phyloP scores from a whole-genome alignment of 257 asterid species.

The Cordia subcordata region DNA sequence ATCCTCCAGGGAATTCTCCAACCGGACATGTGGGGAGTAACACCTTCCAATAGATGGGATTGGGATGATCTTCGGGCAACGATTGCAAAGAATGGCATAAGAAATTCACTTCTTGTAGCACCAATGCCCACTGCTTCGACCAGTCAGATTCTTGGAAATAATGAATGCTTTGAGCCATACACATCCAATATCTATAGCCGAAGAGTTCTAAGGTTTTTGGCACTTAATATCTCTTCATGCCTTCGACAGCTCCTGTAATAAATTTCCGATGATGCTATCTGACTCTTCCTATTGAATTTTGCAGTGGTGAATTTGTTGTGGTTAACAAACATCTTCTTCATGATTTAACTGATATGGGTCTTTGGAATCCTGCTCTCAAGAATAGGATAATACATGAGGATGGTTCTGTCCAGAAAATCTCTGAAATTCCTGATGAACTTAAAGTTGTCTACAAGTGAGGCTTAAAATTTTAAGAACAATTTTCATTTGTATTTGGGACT shows the following conservation, averaged over 20 bases:
- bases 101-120: conserved; percentile 90
- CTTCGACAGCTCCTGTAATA: conserved; percentile 3
- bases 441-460: conserved; percentile 79
- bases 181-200: conserved; percentile 92
- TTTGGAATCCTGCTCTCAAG: conserved; percentile 82
- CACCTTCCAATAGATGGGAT: conserved; percentile 83
- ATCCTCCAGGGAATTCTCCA: conserved; percentile 74
- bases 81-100: conserved; percentile 61
- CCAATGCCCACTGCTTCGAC: conserved; percentile 99
- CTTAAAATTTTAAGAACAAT: conserved; percentile 1
- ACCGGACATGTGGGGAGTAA: conserved; percentile 95
- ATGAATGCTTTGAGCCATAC: conserved; percentile 96
- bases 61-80: conserved; percentile 66
- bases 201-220: conserved; percentile 73
- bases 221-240: background rate
- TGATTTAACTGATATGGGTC: conserved; percentile 89
- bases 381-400: conserved; percentile 73
- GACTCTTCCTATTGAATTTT: conserved; percentile 1
- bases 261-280: background rate
- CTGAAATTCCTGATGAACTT: conserved; percentile 68
- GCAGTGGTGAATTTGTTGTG: conserved; percentile 94
- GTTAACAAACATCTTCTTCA: conserved; percentile 95
- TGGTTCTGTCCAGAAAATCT: conserved; percentile 83
- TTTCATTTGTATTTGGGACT: background rate
- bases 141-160: conserved; percentile 97